Evolutionary conservation across 202 grass and related monocot genomes (phyloP).

Genomic region (Miscanthus sacchariflorus): DNA sequence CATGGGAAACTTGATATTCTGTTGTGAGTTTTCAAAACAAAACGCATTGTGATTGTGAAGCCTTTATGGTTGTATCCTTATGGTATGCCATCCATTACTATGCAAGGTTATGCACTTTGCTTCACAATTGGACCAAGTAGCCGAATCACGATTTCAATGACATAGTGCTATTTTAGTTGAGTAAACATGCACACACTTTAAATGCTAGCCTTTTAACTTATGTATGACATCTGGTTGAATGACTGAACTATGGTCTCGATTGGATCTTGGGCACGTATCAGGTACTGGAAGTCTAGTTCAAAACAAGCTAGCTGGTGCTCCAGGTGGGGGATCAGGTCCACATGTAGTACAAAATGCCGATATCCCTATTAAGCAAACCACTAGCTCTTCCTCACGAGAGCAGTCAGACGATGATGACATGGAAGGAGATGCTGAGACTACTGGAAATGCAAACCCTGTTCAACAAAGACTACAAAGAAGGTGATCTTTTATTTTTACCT

Average conservation of each 20-base stretch:
- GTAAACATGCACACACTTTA: constrained; percentile 28
- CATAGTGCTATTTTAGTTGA: constrained; percentile 6
- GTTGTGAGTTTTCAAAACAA: constrained; percentile 23
- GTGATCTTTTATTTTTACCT: constrained; percentile 45
- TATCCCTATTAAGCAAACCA: constrained; percentile 65
- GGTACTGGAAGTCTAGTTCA: constrained; percentile 58
- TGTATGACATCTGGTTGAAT: constrained; percentile 34
- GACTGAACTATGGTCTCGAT: constrained; percentile 9
- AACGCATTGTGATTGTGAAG: background rate
- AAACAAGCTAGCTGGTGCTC: constrained; percentile 50
- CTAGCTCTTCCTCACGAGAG: constrained; percentile 78
- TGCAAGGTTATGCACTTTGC: background rate
- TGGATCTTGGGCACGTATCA: constrained; percentile 36
- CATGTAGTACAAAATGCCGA: constrained; percentile 65
- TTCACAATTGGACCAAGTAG: constrained; percentile 1
- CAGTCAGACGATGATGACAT: constrained; percentile 94
- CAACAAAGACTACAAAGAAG: constrained; percentile 73
- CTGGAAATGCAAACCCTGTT: constrained; percentile 68
- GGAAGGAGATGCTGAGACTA: constrained; percentile 84
- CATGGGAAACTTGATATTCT: background rate
- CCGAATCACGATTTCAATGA: background rate
- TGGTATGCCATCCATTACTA: background rate
- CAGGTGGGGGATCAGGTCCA: constrained; percentile 42
- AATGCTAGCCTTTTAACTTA: background rate
- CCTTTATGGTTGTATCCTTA: constrained; percentile 18